phyloP scores from a whole-genome alignment of 2,329 filamentous ascomycete species.

The Pezizomycotina sp. region DNA sequence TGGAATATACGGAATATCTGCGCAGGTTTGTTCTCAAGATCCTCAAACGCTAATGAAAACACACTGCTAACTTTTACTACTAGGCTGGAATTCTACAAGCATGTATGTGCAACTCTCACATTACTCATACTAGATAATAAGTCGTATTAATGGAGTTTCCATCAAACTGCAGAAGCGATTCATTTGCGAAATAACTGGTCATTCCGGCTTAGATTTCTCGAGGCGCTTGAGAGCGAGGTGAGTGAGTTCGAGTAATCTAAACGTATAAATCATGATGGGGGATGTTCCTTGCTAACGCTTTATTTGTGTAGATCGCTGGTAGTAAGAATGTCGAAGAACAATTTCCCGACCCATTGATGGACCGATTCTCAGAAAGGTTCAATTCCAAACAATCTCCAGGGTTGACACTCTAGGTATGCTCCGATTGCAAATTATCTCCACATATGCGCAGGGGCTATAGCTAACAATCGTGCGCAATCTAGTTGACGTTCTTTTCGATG shows the following conservation, averaged over 20 bases:
- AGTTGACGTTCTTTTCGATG: slow-evolving; percentile 50
- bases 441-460: background rate
- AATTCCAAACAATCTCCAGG: slow-evolving; percentile 75
- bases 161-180: slow-evolving; percentile 50
- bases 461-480: slow-evolving; percentile 28
- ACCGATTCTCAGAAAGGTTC: slow-evolving; percentile 75
- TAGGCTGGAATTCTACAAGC: slow-evolving; percentile 80
- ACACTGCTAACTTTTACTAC: slow-evolving; percentile 28
- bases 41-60: slow-evolving; percentile 1
- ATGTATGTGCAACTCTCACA: slow-evolving; percentile 4
- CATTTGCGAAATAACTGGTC: slow-evolving; percentile 89
- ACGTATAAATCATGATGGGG: background rate
- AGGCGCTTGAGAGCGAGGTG: slow-evolving; percentile 83
- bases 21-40: slow-evolving; percentile 44
- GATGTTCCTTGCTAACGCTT: slow-evolving; percentile 24
- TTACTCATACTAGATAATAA: background rate
- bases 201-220: slow-evolving; percentile 78
- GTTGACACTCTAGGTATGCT: slow-evolving; percentile 60
- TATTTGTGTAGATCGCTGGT: slow-evolving; percentile 46
- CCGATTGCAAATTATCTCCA: slow-evolving; percentile 21
- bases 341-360: slow-evolving; percentile 86
- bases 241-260: slow-evolving; percentile 31
- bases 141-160: background rate
- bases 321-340: slow-evolving; percentile 78
- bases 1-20: slow-evolving; percentile 74